Percentiles rank a stretch among this genome's conserved stretches.
These are phyloP conservation scores for Solanum lycopersicoides DNA, from an alignment of 257 asterid species.

Conservation along the genomic window DNA sequence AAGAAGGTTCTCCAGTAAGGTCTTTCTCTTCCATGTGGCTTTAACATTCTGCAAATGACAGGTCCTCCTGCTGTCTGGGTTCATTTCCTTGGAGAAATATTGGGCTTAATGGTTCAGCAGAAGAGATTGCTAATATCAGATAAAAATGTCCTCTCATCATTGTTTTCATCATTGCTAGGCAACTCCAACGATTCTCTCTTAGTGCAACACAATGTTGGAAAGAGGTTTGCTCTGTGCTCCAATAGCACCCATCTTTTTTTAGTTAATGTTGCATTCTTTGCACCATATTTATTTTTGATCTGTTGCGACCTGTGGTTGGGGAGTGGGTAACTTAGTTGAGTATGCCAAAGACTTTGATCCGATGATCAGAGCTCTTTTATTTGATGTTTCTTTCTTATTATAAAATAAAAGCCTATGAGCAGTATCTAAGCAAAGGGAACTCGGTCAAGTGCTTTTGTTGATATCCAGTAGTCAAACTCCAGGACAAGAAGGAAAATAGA, in stretches of 20 bases:
- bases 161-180: constrained; percentile 58
- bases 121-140: constrained; percentile 75
- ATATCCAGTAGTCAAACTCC: not conserved
- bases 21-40: not conserved
- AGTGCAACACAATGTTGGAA: constrained; percentile 43
- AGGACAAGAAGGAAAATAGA: not conserved
- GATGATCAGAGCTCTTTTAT: not conserved
- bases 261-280: not conserved
- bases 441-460: not conserved
- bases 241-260: not conserved
- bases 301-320: not conserved
- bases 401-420: not conserved
- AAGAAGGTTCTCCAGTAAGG: not conserved
- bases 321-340: not conserved
- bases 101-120: constrained; percentile 52
- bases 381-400: not conserved
- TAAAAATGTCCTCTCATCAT: constrained; percentile 44
- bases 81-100: constrained; percentile 64
- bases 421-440: not conserved
- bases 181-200: constrained; percentile 46
- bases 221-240: constrained; percentile 31
- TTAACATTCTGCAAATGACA: constrained; percentile 21
- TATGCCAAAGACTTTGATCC: not conserved
- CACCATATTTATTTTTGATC: not conserved
- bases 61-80: constrained; percentile 32